Base-by-base conservation (phyloP, 305 asterid genomes). In the Withania somnifera region DNA sequence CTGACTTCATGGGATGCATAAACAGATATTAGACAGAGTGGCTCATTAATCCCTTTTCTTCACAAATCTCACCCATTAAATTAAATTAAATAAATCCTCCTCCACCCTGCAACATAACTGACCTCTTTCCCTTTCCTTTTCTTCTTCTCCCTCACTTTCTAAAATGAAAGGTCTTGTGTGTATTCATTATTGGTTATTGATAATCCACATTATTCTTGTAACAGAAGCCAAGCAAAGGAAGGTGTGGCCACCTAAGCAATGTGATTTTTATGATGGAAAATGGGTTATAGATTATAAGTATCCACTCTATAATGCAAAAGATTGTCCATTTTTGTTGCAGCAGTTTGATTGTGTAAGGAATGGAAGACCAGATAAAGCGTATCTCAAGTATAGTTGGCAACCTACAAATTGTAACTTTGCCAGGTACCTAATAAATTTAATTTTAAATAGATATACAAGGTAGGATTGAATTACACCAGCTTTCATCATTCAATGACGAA, bases 321-420 rank as follows among this genome's bases (percentile, higher is more conserved):
- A 68, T 36, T 92, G 96, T 79, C 84, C 89, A 6, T 83, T 82
- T 1, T 83, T 92, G 32, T 89, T 92, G 4, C 81, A 80, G 36
- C 90, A 87, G 32, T 92, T 89, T 87, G 88, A 88, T 76, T 92
- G 96, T 81, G 57, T 82, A 19, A 87, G 81, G 81, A 90, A 68
- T 45, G 91, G 92, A 0, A 87, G 94, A 11, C 87, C 90, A 0
- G 91, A 92, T 47, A 89, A 10, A 47, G 71, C 83, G 7, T 92
- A 85, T 56, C 93, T 87, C 34, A 83, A 92, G 57, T 89, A 87
- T 32, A 84, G 93, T 83, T 92, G 96, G 94, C 92, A 92, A 51
- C 94, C 96, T n/a, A 67, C 53, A 20, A 52, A 78, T 11, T 92
- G 98, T 71, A 20, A 89, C 82, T 81, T 92, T 47, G 82, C 94